Conservation (phyloP, 768 basidiomycete genomes). For the Pleurotus tuoliensis region DNA sequence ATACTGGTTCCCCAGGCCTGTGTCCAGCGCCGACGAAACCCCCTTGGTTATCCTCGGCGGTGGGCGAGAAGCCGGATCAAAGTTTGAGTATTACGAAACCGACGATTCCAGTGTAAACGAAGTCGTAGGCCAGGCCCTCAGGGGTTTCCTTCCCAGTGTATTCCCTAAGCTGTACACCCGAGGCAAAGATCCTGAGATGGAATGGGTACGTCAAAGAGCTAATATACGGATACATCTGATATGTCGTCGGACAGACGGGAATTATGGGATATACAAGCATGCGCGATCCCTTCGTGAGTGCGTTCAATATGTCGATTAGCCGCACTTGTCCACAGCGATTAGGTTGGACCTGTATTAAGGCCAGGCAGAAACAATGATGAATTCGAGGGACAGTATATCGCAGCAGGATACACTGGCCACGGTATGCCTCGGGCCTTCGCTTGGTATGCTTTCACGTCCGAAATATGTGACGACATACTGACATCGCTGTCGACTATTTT, state of each 20-base stretch:
- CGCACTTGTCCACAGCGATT: background rate
- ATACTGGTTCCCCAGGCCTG: conserved; percentile 81
- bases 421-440: conserved; percentile 77
- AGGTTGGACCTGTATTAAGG: conserved; percentile 63
- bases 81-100: conserved; percentile 45
- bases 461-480: background rate
- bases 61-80: conserved; percentile 42
- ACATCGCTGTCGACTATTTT: background rate
- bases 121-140: conserved; percentile 42
- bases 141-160: conserved; percentile 54
- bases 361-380: conserved; percentile 16
- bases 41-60: conserved; percentile 77
- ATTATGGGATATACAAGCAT: conserved; percentile 73
- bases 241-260: conserved; percentile 51
- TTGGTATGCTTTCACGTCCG: conserved; percentile 41
- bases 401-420: conserved; percentile 73
- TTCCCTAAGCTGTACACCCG: conserved; percentile 53
- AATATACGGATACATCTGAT: background rate
- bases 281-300: conserved; percentile 64
- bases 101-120: conserved; percentile 58
- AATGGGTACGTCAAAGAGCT: conserved; percentile 58
- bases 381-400: conserved; percentile 61
- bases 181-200: conserved; percentile 59
- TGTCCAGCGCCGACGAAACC: conserved; percentile 13
- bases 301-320: background rate